Base-by-base conservation (phyloP, 2,329 filamentous ascomycete genomes). In the Neopestalotiopsis sp. region DNA sequence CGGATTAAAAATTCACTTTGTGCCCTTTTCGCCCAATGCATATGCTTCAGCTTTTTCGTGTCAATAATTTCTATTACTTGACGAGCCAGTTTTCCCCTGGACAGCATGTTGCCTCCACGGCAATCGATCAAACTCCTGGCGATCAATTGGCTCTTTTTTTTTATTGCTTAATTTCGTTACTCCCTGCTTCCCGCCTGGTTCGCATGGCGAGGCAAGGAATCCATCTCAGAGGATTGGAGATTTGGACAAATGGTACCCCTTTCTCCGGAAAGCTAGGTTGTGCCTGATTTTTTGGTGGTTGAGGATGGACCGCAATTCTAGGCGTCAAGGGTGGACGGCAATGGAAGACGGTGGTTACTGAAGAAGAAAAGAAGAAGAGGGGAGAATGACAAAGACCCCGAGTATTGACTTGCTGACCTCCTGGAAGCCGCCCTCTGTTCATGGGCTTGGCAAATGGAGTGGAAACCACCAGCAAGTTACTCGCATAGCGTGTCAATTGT, bases 161-260 rank as follows among this genome's bases (percentile, higher is more conserved):
- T 45, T 57, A 66, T 66, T 66, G 49, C 32, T 66, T 66, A 66
- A 66, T 66, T 66, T 66, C 63, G 24, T 64, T 45, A 24, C 24
- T 49, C 61, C 40, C 20, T 49, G 61, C 34, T 64, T 64, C n/a
- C 38, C 17, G 40, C 20, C 40, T 49, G 20, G 13, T 64, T 28
- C 38, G 38, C 34, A 30, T 12, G 40, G n/a, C n/a, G 24, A 64
- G 45, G n/a, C 20, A 12, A 45, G 61, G 40, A 45, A 45, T 49
- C 61, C 28, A 32, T 64, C 42, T 40, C 38, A 28, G 24, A 38
- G 59, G 59, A 42, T 49, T 64, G 61, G 61, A 49, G 53, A 5
- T 64, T 53, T 64, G 24, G 61, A 64, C 61, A 64, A 64, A 12
- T 49, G 61, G 42, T 32, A 49, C 61, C 38, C 40, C 40, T 64